Evolutionary conservation across 495 filamentous ascomycete species (phyloP).

Genomic region (Lophiostoma macrostomum): DNA sequence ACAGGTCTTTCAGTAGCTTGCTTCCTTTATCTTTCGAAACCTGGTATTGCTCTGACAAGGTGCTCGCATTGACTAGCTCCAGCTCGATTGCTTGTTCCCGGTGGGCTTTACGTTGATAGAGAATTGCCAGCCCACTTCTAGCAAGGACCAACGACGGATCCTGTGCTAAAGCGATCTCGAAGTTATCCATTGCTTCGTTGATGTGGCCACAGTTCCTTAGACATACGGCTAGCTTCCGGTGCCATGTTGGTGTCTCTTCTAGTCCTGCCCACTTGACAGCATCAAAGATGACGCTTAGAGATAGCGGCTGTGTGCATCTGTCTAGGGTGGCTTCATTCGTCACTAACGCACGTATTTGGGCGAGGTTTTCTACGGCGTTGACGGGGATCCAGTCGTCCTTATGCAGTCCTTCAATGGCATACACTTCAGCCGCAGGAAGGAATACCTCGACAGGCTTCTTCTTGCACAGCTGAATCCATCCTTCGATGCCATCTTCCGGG

Average conservation of each 20-base stretch:
- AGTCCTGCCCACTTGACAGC: background rate
- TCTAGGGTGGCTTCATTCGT: background rate
- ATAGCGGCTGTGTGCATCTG: background rate
- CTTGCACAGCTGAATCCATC: background rate
- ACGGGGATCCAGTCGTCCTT: background rate
- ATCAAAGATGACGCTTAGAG: background rate
- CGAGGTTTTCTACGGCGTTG: background rate
- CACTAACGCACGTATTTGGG: background rate
- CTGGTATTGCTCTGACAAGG: background rate
- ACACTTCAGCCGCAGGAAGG: background rate
- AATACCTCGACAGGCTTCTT: background rate
- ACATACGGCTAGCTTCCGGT: slow-evolving; percentile 8
- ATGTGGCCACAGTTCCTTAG: background rate
- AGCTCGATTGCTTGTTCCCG: background rate
- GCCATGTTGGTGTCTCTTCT: background rate
- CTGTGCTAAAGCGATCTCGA: background rate
- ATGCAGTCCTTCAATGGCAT: slow-evolving; percentile 1
- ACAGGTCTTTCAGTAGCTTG: background rate
- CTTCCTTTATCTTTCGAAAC: background rate
- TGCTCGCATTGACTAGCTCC: background rate
- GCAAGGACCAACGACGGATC: background rate
- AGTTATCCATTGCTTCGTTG: background rate
- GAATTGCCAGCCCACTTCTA: background rate
- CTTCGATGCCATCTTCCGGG: background rate
- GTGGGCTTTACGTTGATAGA: background rate